Evolutionary conservation across 768 basidiomycete genomes (phyloP), one percentile per base, ranked within the genome.

Genomic region (Termitomyces sp.): DNA sequence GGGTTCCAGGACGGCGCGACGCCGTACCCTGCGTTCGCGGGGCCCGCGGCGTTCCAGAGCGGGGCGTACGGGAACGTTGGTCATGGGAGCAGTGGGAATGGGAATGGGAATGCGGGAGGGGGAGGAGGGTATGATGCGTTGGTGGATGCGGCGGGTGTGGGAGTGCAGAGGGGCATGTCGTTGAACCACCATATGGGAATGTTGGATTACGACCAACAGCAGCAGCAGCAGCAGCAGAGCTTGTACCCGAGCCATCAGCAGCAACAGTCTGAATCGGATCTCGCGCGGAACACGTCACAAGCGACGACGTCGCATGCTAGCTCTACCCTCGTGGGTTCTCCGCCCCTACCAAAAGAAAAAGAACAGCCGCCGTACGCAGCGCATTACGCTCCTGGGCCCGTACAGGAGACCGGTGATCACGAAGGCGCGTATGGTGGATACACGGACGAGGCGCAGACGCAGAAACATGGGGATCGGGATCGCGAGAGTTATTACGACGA

Each of bases 11-110:
- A 78, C 4, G 75, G 75, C 0, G 53, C 66, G 0, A 59, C 70
- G 16, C 77, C 77, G 5, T 78, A 78, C 51, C 65, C 75, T 11
- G 75, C 73, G 4, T 76, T 78, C 45, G 74, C 71, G 2, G 71
- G 63, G 9, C 71, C 70, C 4, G 62, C 61, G 2, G 57, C 47
- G 14, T 59, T 62, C 38, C 41, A 49, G 3, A 54, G 54, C 3
- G 53, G 43, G 5, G 55, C 51, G 17, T 58, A 58, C 9, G 5
- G 70, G 64, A 7, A 29, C 29, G 29, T 29, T 29, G 29, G 29
- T 3, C 3, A 7, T 29, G 29, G 29, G 29, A 5, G 29, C 4
- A 29, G 29, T 29, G 29, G 29, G 29, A 5, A 51, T 65, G 27
- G 59, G n/a, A n/a, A n/a, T n/a, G n/a, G n/a, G n/a, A n/a, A n/a